Percentiles rank a stretch among this genome's conserved stretches.
These are phyloP conservation scores for Triadica sebifera DNA, from an alignment of 345 rosid species.

Conservation along the genomic window DNA sequence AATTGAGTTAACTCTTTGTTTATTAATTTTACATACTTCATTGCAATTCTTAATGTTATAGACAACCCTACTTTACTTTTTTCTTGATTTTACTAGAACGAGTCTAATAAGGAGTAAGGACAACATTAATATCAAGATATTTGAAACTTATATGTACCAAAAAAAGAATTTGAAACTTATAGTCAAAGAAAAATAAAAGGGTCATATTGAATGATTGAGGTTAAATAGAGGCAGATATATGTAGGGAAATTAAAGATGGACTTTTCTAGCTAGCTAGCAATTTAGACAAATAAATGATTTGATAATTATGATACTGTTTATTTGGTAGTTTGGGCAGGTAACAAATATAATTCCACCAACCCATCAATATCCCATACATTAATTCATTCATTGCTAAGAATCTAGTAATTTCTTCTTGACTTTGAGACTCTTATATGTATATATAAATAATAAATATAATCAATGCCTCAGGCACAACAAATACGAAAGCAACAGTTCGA, in stretches of 20 bases:
- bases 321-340: not conserved
- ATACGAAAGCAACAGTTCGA: too few relatives aligned
- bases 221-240: not conserved
- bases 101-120: not conserved
- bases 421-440: too few relatives aligned
- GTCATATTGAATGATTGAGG: not conserved
- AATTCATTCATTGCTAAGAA: not conserved
- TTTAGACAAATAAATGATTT: not conserved
- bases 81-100: slow-evolving; percentile 22
- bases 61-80: not conserved
- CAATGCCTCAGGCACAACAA: too few relatives aligned
- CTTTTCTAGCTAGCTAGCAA: not conserved
- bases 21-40: too few relatives aligned
- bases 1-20: not conserved
- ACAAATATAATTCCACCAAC: slow-evolving; percentile 11
- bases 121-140: not conserved
- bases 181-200: not conserved
- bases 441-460: too few relatives aligned
- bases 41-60: not conserved
- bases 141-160: not conserved
- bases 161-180: not conserved
- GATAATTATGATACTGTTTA: too few relatives aligned
- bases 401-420: slow-evolving; percentile 1
- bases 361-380: not conserved
- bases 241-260: not conserved